Evolutionary conservation across 192 early-diverging fungal genomes (phyloP).

Genomic region (Coemansia sp.): DNA sequence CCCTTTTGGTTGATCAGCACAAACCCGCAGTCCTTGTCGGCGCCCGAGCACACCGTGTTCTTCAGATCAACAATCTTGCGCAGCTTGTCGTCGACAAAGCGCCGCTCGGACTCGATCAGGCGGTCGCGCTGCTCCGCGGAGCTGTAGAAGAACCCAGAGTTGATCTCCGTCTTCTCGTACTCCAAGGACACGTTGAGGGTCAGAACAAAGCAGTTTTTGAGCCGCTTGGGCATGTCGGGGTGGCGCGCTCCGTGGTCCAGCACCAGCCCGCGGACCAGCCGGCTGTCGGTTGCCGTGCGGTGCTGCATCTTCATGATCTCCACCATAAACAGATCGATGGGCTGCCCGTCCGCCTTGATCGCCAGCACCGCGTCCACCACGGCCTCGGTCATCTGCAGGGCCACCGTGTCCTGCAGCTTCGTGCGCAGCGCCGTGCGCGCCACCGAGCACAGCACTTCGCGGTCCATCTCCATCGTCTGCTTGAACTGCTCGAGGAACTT

Average conservation of each 20-base stretch:
- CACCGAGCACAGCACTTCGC: constrained; percentile 83
- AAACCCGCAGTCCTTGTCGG: constrained; percentile 80
- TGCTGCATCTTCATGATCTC: constrained; percentile 99
- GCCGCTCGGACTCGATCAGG: constrained; percentile 95
- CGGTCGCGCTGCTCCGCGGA: constrained; percentile 97
- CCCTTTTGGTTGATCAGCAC: constrained; percentile 99
- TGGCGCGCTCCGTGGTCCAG: constrained; percentile 98
- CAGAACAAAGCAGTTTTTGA: constrained; percentile 84
- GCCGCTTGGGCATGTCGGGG: constrained; percentile 97
- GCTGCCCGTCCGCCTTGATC: constrained; percentile 73
- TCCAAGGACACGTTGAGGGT: constrained; percentile 97
- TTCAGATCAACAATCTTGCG: constrained; percentile 96
- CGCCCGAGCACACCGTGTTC: constrained; percentile 85
- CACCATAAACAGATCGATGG: constrained; percentile 99
- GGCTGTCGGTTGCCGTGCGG: constrained; percentile 95
- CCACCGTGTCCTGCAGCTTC: constrained; percentile 86
- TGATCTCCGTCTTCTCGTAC: constrained; percentile 99
- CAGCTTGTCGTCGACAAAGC: constrained; percentile 91
- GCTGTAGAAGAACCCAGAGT: constrained; percentile 98
- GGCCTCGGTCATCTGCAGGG: constrained; percentile 92
- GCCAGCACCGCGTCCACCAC: constrained; percentile 94
- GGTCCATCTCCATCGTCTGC: constrained; percentile 75
- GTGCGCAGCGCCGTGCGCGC: constrained; percentile 95
- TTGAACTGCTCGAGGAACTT: constrained; percentile 91
- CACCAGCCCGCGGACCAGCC: constrained; percentile 89